phyloP scores from a whole-genome alignment of 495 filamentous ascomycete species.

The Apiosordaria backusii region DNA sequence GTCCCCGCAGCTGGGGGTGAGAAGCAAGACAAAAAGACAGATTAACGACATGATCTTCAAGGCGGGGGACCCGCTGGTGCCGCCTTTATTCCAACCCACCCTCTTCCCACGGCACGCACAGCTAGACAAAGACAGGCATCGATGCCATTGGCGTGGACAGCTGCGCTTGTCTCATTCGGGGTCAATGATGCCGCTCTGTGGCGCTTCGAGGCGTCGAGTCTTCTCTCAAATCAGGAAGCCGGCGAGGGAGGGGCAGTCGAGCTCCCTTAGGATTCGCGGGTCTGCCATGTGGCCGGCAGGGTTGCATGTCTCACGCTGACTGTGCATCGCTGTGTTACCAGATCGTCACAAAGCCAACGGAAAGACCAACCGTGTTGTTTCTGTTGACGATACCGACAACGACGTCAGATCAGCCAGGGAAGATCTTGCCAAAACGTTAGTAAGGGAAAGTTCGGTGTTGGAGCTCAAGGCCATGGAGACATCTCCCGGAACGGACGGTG shows the following conservation, averaged over 20 bases:
- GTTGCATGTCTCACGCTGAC: neutral
- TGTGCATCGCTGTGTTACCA: neutral
- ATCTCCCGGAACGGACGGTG: too few species aligned
- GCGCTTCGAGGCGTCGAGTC: neutral
- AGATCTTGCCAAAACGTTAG: too few species aligned
- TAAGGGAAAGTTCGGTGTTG: too few species aligned
- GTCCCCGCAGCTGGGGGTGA: neutral
- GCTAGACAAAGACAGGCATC: neutral
- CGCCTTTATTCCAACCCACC: conserved; percentile 6
- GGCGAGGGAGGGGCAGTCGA: neutral
- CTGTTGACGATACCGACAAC: too few species aligned
- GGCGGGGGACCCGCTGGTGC: neutral
- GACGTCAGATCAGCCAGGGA: too few species aligned
- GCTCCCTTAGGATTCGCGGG: neutral
- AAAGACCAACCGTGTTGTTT: too few species aligned
- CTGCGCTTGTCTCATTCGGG: neutral
- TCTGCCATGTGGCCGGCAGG: neutral
- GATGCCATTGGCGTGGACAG: neutral
- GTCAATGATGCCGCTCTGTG: neutral
- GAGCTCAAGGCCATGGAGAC: too few species aligned
- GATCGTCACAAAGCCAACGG: too few species aligned
- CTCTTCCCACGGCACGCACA: neutral
- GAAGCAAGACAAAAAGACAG: neutral
- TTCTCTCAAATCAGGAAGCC: neutral
- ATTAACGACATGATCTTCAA: neutral